These are phyloP conservation scores for Dinochytrium kinnereticum DNA, from an alignment of 371 early-diverging fungal genomes.

Conservation along the genomic window DNA sequence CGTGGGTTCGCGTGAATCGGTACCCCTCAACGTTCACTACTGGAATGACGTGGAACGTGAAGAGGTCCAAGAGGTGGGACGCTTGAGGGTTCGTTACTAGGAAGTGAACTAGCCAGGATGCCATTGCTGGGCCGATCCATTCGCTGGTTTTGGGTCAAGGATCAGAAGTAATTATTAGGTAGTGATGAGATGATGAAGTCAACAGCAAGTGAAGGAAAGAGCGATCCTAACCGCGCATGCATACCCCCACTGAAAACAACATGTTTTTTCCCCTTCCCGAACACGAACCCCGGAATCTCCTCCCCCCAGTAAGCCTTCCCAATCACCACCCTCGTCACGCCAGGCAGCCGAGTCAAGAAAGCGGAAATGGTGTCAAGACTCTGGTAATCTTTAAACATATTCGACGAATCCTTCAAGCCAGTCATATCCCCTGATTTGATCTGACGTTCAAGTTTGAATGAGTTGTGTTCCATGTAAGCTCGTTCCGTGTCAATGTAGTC, in stretches of 20 bases:
- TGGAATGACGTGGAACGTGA: slow-evolving; percentile 40
- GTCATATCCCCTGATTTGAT: neutral
- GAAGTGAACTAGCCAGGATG: slow-evolving; percentile 31
- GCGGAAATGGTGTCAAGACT: slow-evolving; percentile 13
- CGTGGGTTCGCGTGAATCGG: slow-evolving; percentile 31
- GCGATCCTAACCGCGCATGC: slow-evolving; percentile 20
- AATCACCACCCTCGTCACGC: slow-evolving; percentile 10
- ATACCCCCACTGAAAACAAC: slow-evolving; percentile 30
- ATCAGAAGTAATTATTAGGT: too few species aligned
- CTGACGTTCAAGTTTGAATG: neutral
- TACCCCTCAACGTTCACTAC: slow-evolving; percentile 45
- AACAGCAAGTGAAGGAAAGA: neutral
- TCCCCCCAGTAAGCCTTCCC: slow-evolving; percentile 28
- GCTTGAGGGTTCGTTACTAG: slow-evolving; percentile 25
- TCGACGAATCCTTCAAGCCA: neutral
- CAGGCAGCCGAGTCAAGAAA: slow-evolving; percentile 16
- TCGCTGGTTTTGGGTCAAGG: slow-evolving; percentile 36
- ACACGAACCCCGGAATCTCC: slow-evolving; percentile 28
- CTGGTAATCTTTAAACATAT: slow-evolving; percentile 26
- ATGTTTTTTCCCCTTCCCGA: slow-evolving; percentile 28
- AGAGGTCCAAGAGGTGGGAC: slow-evolving; percentile 22
- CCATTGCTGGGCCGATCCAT: slow-evolving; percentile 44
- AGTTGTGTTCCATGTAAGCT: slow-evolving; percentile 9
- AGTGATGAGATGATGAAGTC: too few species aligned
- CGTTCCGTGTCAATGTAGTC: slow-evolving; percentile 24